These are phyloP conservation scores for Zizania palustris DNA, from an alignment of 202 grass and related monocot genomes.

Conservation along the genomic window DNA sequence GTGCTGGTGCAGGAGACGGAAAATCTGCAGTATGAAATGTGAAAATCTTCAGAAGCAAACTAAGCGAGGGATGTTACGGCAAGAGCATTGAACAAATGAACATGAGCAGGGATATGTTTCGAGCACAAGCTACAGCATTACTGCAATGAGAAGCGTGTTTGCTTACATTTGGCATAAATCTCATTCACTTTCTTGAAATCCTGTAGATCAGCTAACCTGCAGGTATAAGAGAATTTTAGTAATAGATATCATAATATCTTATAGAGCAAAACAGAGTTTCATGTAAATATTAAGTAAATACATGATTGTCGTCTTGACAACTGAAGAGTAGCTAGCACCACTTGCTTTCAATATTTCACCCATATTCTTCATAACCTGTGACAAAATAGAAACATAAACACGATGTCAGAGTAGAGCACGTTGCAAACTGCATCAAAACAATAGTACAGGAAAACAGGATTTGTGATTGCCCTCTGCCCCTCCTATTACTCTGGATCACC, in stretches of 20 bases:
- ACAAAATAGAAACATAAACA: conserved; percentile 3
- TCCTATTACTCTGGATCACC: neutral
- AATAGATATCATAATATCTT: neutral
- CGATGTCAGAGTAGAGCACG: neutral
- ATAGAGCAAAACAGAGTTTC: neutral
- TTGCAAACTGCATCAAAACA: conserved; percentile 19
- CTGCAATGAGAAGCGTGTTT: neutral
- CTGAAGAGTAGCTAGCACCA: conserved; percentile 86
- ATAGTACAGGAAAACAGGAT: neutral
- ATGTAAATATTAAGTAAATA: conserved; percentile 25
- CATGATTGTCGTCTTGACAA: conserved; percentile 99
- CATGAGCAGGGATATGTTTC: neutral
- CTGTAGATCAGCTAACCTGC: conserved; percentile 85
- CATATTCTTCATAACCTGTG: conserved; percentile 92
- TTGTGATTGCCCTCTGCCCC: neutral
- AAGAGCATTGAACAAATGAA: neutral
- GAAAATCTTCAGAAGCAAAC: conserved; percentile 12
- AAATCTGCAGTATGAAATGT: conserved; percentile 59
- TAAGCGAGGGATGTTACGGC: neutral
- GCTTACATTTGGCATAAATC: conserved; percentile 89
- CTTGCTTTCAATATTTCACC: conserved; percentile 92
- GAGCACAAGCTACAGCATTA: neutral
- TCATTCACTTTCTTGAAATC: conserved; percentile 99
- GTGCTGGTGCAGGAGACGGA: conserved; percentile 66
- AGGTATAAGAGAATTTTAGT: conserved; percentile 26